Evolutionary conservation across 257 asterid species (phyloP), one percentile per base, ranked within the genome.

Genomic region (Nicotiana otophora): DNA sequence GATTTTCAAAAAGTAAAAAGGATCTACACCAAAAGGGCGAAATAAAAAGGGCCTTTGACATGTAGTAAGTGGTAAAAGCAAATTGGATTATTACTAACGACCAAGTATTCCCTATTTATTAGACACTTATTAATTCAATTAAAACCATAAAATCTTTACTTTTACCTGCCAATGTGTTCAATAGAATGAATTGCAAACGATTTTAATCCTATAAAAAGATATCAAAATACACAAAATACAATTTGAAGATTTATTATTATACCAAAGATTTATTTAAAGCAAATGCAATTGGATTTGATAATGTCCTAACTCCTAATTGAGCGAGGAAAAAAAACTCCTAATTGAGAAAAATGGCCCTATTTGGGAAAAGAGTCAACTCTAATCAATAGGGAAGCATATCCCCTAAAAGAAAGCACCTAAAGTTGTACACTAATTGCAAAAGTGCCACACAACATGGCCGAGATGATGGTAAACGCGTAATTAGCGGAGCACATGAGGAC

Each of bases 401-500:
- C 17, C 8, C 69, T 63, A 66, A 33, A 66, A 31, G 3, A 75
- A 26, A 51, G 36, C 61, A 5, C 82, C 58, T 20, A 5, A n/a
- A 23, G 42, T 80, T 80, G 42, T 8, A 19, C 0, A 5, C 4
- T 28, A 63, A 81, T 81, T 81, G 5, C 83, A 65, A 6, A 63
- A 58, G 14, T 60, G 57, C 83, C 83, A 30, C 83, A 30, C 26
- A 42, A 48, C 9, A 48, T 30, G 28, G 74, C 20, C 36, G 4
- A 20, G 61, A 26, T 3, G 63, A 26, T 81, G 48, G 16, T 42
- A 48, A 65, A 48, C 83, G 78, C 83, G 83, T 9, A 34, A 81
- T 65, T 81, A 64, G 83, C 77, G 83, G 83, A 48, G 60, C 31
- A 14, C 58, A 58, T 81, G 65, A 81, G 64, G 83, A 55, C 10